phyloP scores from a whole-genome alignment of 2,329 filamentous ascomycete genomes.

The Exophiala spinifera region DNA sequence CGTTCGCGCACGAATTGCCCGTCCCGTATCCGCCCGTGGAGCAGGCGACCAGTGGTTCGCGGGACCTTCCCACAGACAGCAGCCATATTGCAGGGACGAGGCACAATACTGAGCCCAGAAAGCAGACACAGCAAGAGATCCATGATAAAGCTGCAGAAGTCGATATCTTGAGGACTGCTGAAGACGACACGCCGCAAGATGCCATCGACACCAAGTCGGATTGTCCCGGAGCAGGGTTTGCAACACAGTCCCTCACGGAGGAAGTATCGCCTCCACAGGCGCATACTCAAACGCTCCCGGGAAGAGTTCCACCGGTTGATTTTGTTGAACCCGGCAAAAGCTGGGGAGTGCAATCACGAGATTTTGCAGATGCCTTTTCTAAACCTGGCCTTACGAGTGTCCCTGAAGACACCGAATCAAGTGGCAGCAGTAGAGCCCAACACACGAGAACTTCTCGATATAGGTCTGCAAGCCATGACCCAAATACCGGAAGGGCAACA shows the following conservation, averaged over 20 bases:
- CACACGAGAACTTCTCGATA: background rate
- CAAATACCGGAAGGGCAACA: constrained; percentile 3
- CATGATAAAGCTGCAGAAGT: too few species aligned
- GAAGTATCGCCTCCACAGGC: background rate
- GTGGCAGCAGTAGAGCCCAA: constrained; percentile 1
- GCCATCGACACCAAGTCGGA: background rate
- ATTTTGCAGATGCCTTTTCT: constrained; percentile 22
- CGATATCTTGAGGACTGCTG: too few species aligned
- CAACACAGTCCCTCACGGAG: background rate
- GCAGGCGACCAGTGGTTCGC: too few species aligned
- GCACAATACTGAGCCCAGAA: too few species aligned
- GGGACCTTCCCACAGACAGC: too few species aligned
- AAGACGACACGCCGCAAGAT: background rate
- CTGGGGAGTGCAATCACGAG: constrained; percentile 21
- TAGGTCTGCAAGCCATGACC: constrained; percentile 6
- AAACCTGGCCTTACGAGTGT: constrained; percentile 17
- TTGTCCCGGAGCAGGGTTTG: background rate
- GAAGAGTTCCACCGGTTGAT: constrained; percentile 9
- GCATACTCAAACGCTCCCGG: constrained; percentile 7
- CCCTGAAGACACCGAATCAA: constrained; percentile 14
- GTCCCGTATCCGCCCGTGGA: too few species aligned
- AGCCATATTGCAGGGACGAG: too few species aligned
- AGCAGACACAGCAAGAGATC: too few species aligned
- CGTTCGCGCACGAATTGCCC: background rate
- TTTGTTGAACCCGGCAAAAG: constrained; percentile 8